phyloP scores from a whole-genome alignment of 495 filamentous ascomycete genomes.

The Penicillium arizonense region DNA sequence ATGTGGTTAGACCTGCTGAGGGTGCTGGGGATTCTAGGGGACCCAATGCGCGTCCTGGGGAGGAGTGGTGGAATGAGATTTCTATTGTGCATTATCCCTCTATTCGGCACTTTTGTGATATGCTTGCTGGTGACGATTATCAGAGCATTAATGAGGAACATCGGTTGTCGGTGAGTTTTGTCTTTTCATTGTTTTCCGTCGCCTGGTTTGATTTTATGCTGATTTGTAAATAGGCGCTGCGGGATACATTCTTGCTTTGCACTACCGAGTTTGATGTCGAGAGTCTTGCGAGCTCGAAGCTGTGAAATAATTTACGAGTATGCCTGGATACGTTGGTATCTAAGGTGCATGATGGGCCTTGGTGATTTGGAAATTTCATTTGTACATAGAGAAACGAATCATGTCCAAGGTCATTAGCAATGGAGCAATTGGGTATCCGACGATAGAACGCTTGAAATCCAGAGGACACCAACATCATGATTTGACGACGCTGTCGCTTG shows the following conservation, averaged over 20 bases:
- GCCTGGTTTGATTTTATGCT: neutral
- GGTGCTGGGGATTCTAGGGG: slow-evolving; percentile 25
- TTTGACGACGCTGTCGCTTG: slow-evolving; percentile 53
- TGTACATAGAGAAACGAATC: neutral
- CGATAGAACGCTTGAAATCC: neutral
- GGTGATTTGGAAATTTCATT: too few species aligned
- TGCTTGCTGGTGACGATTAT: slow-evolving; percentile 62
- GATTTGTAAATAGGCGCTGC: slow-evolving; percentile 36
- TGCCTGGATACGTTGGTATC: neutral
- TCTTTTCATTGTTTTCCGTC: neutral
- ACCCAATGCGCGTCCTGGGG: slow-evolving; percentile 19
- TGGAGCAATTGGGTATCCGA: slow-evolving; percentile 22
- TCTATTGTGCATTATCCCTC: slow-evolving; percentile 67
- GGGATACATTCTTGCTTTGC: slow-evolving; percentile 64
- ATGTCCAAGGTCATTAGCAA: neutral
- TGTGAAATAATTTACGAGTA: slow-evolving; percentile 13
- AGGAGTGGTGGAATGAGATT: slow-evolving; percentile 55
- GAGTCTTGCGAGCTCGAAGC: slow-evolving; percentile 20
- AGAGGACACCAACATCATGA: neutral
- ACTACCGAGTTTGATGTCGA: slow-evolving; percentile 55
- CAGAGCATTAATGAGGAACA: slow-evolving; percentile 59
- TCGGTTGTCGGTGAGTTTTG: slow-evolving; percentile 43
- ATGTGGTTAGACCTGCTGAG: slow-evolving; percentile 38
- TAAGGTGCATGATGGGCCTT: too few species aligned
- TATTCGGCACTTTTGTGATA: slow-evolving; percentile 61